Evolutionary conservation across 2,329 filamentous ascomycete genomes (phyloP), one percentile per base, ranked within the genome.

Genomic region (Fusarium chlamydosporum): DNA sequence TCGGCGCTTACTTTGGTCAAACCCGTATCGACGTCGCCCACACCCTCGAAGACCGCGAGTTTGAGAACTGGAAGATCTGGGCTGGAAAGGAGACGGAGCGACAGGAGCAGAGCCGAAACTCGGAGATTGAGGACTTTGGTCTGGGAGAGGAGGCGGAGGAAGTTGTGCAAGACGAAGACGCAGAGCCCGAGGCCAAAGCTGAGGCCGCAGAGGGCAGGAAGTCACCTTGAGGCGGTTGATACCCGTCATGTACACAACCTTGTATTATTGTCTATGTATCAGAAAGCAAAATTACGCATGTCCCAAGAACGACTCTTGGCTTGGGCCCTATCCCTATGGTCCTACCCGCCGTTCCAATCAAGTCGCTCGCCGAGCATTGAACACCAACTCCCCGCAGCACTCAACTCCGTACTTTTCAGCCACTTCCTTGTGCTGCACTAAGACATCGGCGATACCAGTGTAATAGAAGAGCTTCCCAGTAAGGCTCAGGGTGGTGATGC

Each of bases 1-100:
- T 92, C 7, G 96, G 96, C 54, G 94, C 94, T 51, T 93, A 93
- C 84, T 98, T 98, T 78, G 93, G 93, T 78, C 92, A 91, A 79
- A 85, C 88, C 41, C 85, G 87, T 62, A 78, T 94, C 52, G 90
- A 97, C 63, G 84, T 97, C 58, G 89, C 92, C 70, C 92, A 96
- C 88, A 83, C 90, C 66, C 84, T 97, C 54, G 96, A 99, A 81
- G 89, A 96, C 80, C 81, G 86, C 72, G 84, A 89, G 63, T 97
- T 89, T 79, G 92, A 97, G 80, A 82, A 84, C 67, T 99, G 96
- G 96, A 95, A 94, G 85, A 75, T 76, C 27, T 97, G 93, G 92
- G 93, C 94, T 4, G 75, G 75, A 48, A 80, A 79, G 65, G 78
- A 87, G 75, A 80, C 83, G 53, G 78, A 77, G 58, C 78, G 76